Conservation (phyloP, 768 basidiomycete genomes). For the Hygrophorus pudorinus region DNA sequence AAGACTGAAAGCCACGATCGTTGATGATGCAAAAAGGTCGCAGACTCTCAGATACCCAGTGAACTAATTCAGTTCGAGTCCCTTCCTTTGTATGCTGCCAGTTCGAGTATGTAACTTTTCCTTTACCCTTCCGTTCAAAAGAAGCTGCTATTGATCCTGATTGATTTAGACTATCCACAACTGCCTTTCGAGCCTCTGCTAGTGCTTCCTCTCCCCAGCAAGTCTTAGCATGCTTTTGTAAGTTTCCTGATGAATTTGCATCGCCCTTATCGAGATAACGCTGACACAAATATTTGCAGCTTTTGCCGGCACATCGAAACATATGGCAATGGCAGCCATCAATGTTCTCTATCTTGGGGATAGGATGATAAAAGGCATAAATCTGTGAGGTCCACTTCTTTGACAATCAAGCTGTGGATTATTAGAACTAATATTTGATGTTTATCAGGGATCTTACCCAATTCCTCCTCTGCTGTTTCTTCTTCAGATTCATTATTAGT, state of each 20-base stretch:
- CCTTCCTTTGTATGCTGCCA: conserved; percentile 15
- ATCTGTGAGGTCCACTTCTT: conserved; percentile 22
- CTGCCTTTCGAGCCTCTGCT: conserved; percentile 2
- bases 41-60: conserved; percentile 20
- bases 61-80: conserved; percentile 16
- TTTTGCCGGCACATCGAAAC: conserved; percentile 17
- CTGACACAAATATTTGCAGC: conserved; percentile 13
- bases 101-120: conserved; percentile 20
- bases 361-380: conserved; percentile 25
- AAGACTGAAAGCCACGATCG: conserved; percentile 21
- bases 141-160: no score
- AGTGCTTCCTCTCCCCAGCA: conserved; percentile 24
- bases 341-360: conserved; percentile 12
- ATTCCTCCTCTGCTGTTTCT: not conserved
- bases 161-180: no score
- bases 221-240: no score
- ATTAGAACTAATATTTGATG: not conserved
- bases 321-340: conserved; percentile 14
- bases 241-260: conserved; percentile 20
- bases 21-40: conserved; percentile 23
- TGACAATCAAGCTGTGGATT: conserved; percentile 7
- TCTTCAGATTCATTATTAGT: not conserved
- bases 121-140: conserved; percentile 20
- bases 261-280: conserved; percentile 19
- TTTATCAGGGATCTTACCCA: not conserved